Conservation (phyloP, 441 rosid species). For the Populus hybrid region DNA sequence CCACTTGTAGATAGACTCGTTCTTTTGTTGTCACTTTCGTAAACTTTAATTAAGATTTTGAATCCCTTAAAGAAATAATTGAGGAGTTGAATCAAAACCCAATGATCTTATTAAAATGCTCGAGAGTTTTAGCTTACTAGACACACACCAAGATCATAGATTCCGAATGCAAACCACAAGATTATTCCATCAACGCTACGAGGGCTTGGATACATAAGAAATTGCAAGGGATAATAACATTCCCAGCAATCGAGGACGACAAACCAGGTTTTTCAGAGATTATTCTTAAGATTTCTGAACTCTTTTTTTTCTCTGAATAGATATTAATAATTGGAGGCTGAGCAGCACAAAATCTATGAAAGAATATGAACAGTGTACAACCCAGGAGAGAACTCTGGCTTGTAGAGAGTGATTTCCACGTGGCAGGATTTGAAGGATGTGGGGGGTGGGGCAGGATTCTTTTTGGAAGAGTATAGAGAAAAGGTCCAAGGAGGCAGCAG, state of each 20-base stretch:
- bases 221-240: neutral
- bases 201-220: neutral
- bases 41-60: neutral
- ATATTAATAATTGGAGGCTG: too few species aligned
- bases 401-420: neutral
- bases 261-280: neutral
- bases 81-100: neutral
- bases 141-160: neutral
- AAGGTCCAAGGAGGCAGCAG: neutral
- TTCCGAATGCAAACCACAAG: neutral
- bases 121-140: neutral
- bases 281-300: too few species aligned
- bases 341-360: too few species aligned
- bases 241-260: neutral
- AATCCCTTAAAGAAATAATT: neutral
- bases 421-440: neutral
- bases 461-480: neutral
- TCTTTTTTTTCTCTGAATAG: too few species aligned
- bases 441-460: neutral
- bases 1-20: neutral
- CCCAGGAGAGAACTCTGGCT: neutral
- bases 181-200: neutral
- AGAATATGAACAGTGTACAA: too few species aligned
- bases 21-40: conserved; percentile 14
- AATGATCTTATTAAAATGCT: neutral